Evolutionary conservation across 2,329 filamentous ascomycete species (phyloP).

Genomic region (Lizonia empirigonia): DNA sequence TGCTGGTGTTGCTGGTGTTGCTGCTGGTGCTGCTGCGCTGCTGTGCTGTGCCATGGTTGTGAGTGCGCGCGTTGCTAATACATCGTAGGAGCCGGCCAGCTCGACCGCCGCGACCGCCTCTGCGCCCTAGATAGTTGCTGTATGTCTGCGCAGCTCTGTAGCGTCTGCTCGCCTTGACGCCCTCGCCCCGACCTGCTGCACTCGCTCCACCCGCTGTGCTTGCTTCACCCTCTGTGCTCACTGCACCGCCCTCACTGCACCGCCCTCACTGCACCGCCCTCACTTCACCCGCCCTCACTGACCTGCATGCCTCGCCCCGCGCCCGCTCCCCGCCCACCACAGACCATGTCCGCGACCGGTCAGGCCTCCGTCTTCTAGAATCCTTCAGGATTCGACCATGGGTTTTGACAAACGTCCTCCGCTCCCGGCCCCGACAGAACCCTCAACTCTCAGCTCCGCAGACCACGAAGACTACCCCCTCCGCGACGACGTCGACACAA

Average conservation of each 20-base stretch:
- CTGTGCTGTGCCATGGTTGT: not conserved
- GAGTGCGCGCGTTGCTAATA: conserved; percentile 2
- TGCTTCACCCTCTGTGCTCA: not conserved
- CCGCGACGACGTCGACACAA: conserved; percentile 64
- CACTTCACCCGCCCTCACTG: not conserved
- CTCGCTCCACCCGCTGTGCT: not conserved
- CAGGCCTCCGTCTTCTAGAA: conserved; percentile 35
- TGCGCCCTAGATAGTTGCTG: not conserved
- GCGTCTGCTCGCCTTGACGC: not conserved
- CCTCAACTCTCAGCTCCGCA: conserved; percentile 66
- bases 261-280: conserved; percentile 3
- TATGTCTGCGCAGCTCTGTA: not conserved
- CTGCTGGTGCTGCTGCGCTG: not conserved
- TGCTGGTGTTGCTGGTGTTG: not conserved
- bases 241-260: conserved; percentile 4
- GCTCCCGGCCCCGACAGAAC: conserved; percentile 79
- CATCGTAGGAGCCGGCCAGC: not conserved
- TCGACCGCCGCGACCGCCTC: not conserved
- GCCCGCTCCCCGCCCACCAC: conserved; percentile 3
- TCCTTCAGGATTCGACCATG: conserved; percentile 47
- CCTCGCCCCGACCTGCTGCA: not conserved
- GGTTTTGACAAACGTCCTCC: conserved; percentile 61
- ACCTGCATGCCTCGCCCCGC: too few species aligned
- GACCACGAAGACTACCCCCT: conserved; percentile 56
- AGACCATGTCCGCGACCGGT: conserved; percentile 40